Evolutionary conservation across 345 rosid species (phyloP).

Genomic region (Cardamine resedifolia): DNA sequence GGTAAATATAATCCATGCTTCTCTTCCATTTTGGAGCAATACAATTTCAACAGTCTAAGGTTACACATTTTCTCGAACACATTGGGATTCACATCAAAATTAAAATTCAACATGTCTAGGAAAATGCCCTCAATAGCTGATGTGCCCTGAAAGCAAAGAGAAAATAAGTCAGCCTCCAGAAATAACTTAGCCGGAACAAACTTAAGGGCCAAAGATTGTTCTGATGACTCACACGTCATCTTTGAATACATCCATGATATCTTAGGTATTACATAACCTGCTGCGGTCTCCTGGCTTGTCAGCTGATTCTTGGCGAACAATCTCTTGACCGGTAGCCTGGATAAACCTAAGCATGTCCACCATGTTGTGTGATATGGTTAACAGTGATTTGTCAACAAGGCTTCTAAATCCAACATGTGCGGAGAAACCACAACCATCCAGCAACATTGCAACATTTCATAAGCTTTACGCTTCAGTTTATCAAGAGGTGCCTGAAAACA

Average conservation of each 20-base stretch:
- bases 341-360: conserved; percentile 30
- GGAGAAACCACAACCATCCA: conserved; percentile 41
- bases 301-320: conserved; percentile 30
- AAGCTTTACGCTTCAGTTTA: neutral
- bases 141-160: conserved; percentile 35
- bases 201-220: neutral
- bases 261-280: conserved; percentile 26
- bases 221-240: conserved; percentile 9
- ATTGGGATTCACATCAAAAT: neutral
- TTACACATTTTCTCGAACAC: conserved; percentile 28
- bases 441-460: conserved; percentile 22
- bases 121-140: conserved; percentile 36
- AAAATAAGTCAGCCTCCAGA: neutral
- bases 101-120: conserved; percentile 5
- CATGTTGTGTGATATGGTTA: conserved; percentile 14
- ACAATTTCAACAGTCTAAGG: conserved; percentile 28
- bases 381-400: conserved; percentile 42
- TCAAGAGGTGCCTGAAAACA: neutral
- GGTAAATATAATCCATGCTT: neutral
- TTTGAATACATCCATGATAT: conserved; percentile 21
- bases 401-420: conserved; percentile 31
- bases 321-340: conserved; percentile 38
- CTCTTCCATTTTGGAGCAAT: neutral
- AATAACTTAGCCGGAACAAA: neutral
- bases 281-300: conserved; percentile 31